A percentile compares a stretch with the other conserved stretches of the same genome.
Conservation (phyloP, 345 rosid genomes). For the Bruguiera sexangula region DNA sequence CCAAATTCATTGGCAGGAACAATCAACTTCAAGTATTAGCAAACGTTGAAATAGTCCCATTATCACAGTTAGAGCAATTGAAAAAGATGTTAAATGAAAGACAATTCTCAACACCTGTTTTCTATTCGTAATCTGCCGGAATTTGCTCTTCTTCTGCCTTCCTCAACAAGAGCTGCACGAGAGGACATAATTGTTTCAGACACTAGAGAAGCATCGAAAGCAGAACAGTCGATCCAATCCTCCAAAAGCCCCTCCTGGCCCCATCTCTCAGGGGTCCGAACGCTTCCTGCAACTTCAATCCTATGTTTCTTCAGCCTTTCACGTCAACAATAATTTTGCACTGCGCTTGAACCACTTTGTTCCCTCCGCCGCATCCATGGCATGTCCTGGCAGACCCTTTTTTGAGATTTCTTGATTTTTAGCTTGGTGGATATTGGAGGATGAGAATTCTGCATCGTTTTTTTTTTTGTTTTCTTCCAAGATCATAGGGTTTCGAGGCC, state of each 20-base stretch:
- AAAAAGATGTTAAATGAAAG: neutral
- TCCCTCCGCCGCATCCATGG: neutral
- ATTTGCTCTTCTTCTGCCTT: constrained; percentile 53
- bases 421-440: neutral
- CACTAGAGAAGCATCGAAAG: constrained; percentile 54
- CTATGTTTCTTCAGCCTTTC: constrained; percentile 40
- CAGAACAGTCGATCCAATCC: constrained; percentile 76
- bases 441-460: neutral
- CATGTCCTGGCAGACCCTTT: neutral
- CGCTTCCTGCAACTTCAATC: constrained; percentile 56
- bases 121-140: constrained; percentile 45
- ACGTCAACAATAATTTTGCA: constrained; percentile 15
- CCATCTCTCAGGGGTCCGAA: constrained; percentile 92
- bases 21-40: too few species aligned
- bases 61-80: neutral
- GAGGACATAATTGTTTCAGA: constrained; percentile 58
- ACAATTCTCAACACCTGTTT: constrained; percentile 49
- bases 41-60: neutral
- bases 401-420: neutral
- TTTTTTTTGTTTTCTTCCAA: neutral
- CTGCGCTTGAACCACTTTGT: neutral
- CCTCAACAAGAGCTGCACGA: constrained; percentile 57
- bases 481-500: neutral
- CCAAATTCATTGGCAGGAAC: too few species aligned
- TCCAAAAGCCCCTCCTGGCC: constrained; percentile 77